phyloP scores from a whole-genome alignment of 495 filamentous ascomycete species.

The Parathielavia hyrcaniae region DNA sequence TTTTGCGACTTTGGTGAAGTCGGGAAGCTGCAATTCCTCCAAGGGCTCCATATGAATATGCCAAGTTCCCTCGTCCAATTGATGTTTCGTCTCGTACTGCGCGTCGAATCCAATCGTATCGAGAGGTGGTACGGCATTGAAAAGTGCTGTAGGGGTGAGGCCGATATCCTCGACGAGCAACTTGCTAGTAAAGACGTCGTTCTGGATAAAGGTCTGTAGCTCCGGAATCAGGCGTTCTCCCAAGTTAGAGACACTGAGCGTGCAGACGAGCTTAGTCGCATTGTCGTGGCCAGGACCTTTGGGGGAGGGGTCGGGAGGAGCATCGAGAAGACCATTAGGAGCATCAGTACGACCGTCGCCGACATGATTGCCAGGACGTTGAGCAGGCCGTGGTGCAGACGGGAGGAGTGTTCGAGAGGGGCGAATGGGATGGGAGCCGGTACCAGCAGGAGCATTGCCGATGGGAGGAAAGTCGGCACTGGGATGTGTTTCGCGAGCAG shows the following conservation, averaged over 20 bases:
- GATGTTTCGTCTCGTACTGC: background rate
- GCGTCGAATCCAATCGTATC: background rate
- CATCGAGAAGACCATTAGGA: background rate
- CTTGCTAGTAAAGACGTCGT: slow-evolving; percentile 6
- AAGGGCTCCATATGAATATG: background rate
- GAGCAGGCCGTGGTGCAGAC: background rate
- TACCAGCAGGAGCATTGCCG: background rate
- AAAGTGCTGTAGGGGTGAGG: background rate
- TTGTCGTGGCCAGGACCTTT: background rate
- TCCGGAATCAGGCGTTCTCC: slow-evolving; percentile 5
- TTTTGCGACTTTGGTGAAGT: background rate
- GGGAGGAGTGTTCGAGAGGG: background rate
- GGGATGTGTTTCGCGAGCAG: background rate
- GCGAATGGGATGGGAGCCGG: background rate
- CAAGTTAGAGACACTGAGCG: slow-evolving; percentile 1
- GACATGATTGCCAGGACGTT: background rate
- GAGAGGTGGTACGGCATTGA: background rate
- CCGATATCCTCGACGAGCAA: slow-evolving; percentile 1
- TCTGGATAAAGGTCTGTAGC: slow-evolving; percentile 8
- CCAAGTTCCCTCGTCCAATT: background rate
- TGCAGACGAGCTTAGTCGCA: background rate
- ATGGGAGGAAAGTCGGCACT: background rate
- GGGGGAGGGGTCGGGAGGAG: background rate
- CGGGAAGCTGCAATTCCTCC: background rate
- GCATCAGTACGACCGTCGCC: background rate